These are phyloP conservation scores for Quercus robur DNA, from an alignment of 306 rosid species.

Conservation along the genomic window DNA sequence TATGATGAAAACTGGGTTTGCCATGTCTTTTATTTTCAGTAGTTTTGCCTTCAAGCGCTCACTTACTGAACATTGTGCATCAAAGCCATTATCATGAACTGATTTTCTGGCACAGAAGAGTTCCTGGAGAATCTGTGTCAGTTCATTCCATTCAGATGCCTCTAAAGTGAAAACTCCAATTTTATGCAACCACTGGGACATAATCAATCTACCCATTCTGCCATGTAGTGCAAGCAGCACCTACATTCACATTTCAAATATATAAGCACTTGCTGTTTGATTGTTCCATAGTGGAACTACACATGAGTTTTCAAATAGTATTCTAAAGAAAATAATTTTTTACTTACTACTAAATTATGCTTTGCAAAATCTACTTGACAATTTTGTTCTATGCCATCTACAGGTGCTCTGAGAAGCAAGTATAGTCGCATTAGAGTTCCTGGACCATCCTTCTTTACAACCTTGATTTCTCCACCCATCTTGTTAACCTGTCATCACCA, in stretches of 20 bases:
- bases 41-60: conserved; percentile 57
- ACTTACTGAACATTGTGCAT: conserved; percentile 44
- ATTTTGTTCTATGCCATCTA: conserved; percentile 63
- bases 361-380: conserved; percentile 58
- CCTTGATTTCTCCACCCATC: conserved; percentile 99
- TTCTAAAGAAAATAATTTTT: conserved; percentile 16
- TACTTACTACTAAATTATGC: conserved; percentile 66
- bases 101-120: conserved; percentile 65
- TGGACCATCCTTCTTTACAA: conserved; percentile 71
- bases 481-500: conserved; percentile 66
- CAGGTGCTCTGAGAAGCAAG: conserved; percentile 69
- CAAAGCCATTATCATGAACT: conserved; percentile 44
- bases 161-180: conserved; percentile 65
- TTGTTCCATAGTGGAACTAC: neutral
- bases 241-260: conserved; percentile 39
- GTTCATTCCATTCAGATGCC: conserved; percentile 96
- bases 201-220: conserved; percentile 63
- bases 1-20: conserved; percentile 58
- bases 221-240: conserved; percentile 82
- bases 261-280: neutral
- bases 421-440: conserved; percentile 86
- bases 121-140: conserved; percentile 73
- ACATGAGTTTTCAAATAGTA: conserved; percentile 1
- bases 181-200: conserved; percentile 73
- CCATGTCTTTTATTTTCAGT: conserved; percentile 55